Conservation (phyloP, 176 grass and related monocot genomes). For the Bonia amplexicaulis region DNA sequence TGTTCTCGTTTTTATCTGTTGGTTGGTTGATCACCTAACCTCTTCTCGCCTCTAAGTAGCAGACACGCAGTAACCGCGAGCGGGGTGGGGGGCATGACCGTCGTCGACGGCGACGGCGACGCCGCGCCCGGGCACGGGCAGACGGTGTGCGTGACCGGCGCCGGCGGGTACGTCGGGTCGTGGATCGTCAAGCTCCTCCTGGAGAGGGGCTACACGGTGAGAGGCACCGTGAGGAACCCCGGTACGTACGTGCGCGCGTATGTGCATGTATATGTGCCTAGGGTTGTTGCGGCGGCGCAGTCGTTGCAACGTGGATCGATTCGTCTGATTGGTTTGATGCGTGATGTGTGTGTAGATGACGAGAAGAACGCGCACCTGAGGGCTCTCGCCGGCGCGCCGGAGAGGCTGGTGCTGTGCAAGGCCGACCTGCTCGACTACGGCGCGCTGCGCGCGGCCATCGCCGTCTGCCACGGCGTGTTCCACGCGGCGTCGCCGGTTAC, state of each 20-base stretch:
- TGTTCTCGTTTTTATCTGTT: neutral
- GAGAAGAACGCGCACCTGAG: slow-evolving; percentile 74
- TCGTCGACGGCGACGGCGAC: neutral
- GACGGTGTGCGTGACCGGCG: slow-evolving; percentile 72
- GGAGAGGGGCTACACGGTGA: slow-evolving; percentile 48
- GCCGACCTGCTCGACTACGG: slow-evolving; percentile 75
- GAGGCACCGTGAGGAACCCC: slow-evolving; percentile 59
- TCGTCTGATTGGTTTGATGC: neutral
- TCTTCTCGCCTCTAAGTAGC: neutral
- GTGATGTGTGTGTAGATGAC: slow-evolving; percentile 36
- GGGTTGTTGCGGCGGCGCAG: neutral
- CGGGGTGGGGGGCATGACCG: neutral
- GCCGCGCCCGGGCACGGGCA: slow-evolving; percentile 14
- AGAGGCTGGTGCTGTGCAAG: slow-evolving; percentile 53
- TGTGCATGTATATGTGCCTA: neutral
- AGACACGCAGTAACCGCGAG: neutral
- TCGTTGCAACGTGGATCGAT: neutral
- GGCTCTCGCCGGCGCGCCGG: slow-evolving; percentile 53
- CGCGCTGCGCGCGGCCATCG: slow-evolving; percentile 48
- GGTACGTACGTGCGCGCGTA: neutral
- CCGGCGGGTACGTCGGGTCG: slow-evolving; percentile 61
- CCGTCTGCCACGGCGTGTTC: slow-evolving; percentile 80
- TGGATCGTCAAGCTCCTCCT: slow-evolving; percentile 75
- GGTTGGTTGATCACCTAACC: neutral
- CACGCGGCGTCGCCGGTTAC: slow-evolving; percentile 82